Conservation (phyloP, 345 rosid species). For the Trapa bicornis region DNA sequence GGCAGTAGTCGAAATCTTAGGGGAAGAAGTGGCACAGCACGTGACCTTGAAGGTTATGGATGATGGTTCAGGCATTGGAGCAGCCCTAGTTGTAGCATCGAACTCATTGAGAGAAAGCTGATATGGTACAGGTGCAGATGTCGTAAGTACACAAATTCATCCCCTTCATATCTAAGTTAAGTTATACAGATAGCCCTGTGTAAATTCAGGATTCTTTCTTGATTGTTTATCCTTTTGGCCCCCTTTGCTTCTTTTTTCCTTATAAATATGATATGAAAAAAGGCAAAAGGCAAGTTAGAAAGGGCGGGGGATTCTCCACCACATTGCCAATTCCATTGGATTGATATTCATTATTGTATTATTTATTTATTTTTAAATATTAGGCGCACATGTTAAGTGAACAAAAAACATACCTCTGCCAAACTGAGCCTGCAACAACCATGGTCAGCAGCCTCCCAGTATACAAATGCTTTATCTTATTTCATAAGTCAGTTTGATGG, state of each 20-base stretch:
- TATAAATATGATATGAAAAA: not conserved
- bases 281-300: not conserved
- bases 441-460: too few relatives aligned
- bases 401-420: not conserved
- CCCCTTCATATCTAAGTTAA: slow-evolving; percentile 4
- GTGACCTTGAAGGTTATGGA: slow-evolving; percentile 46
- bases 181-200: slow-evolving; percentile 33
- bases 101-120: slow-evolving; percentile 25
- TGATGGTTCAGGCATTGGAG: slow-evolving; percentile 86
- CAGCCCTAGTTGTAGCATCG: slow-evolving; percentile 79
- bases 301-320: not conserved
- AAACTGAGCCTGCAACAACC: too few relatives aligned
- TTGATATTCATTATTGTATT: slow-evolving; percentile 2
- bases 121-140: slow-evolving; percentile 30
- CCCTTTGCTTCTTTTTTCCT: not conserved
- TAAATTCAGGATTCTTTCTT: slow-evolving; percentile 40
- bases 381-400: not conserved
- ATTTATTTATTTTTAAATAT: not conserved
- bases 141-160: slow-evolving; percentile 30
- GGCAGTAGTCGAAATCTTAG: slow-evolving; percentile 63
- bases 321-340: not conserved
- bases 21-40: slow-evolving; percentile 54
- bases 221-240: not conserved
- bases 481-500: too few relatives aligned
- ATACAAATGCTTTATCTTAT: too few relatives aligned